Evolutionary conservation across 148 eudicot genomes (phyloP).

Genomic region (Mesembryanthemum crystallinum): DNA sequence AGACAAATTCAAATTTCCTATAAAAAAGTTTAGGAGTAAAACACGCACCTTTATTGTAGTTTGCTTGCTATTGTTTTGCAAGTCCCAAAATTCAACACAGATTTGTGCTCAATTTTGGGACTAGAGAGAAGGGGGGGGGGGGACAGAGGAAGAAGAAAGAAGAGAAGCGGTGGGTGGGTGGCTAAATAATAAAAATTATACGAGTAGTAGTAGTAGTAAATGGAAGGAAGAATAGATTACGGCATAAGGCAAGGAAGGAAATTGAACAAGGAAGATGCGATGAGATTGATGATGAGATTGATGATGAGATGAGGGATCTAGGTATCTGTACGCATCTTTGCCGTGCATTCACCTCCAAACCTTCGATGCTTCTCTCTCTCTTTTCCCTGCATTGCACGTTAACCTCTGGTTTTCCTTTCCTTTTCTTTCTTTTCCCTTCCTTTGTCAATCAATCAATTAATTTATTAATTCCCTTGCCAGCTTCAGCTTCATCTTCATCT

Average conservation of each 20-base stretch:
- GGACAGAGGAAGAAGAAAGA: neutral
- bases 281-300: too few relatives aligned
- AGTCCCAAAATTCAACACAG: conserved; percentile 10
- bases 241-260: conserved; percentile 58
- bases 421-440: neutral
- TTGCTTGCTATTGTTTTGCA: neutral
- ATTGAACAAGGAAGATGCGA: neutral
- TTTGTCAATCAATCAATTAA: too few relatives aligned
- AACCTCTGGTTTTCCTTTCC: conserved; percentile 34
- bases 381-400: conserved; percentile 68
- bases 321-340: conserved; percentile 36
- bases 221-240: conserved; percentile 52
- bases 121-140: conserved; percentile 1
- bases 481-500: too few relatives aligned
- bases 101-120: neutral
- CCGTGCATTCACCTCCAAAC: conserved; percentile 75
- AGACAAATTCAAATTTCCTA: neutral
- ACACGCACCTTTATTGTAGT: conserved; percentile 7
- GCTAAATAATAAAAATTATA: neutral
- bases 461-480: too few relatives aligned
- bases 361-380: conserved; percentile 26
- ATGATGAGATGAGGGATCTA: conserved; percentile 34
- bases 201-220: neutral
- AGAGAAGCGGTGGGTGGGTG: neutral
- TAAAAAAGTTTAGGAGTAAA: neutral